A percentile compares a stretch with the other conserved stretches of the same genome.
phyloP scores from a whole-genome alignment of 2,329 filamentous ascomycete species.

The Sarocladium brachiariae region DNA sequence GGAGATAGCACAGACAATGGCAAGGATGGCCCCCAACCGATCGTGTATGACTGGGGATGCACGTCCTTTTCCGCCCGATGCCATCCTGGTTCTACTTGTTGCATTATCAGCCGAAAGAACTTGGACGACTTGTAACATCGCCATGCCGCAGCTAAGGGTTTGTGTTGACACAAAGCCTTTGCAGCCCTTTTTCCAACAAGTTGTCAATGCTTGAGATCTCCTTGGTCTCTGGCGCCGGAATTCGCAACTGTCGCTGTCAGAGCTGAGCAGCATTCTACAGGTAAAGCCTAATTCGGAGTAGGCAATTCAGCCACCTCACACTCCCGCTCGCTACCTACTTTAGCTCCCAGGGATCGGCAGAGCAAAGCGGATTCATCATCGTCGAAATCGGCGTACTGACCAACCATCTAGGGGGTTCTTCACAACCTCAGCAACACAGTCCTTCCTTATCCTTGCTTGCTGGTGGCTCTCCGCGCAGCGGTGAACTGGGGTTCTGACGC shows the following conservation, averaged over 20 bases:
- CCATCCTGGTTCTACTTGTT: too few species aligned
- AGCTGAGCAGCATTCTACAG: not conserved
- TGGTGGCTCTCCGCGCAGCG: slow-evolving; percentile 6
- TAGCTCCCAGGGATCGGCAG: slow-evolving; percentile 1
- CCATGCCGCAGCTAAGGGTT: not conserved
- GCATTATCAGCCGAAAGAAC: too few species aligned
- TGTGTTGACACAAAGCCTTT: too few species aligned
- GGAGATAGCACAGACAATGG: not conserved
- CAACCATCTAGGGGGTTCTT: too few species aligned
- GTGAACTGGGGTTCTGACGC: not conserved
- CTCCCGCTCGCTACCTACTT: not conserved
- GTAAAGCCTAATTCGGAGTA: slow-evolving; percentile 1
- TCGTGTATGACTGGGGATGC: not conserved
- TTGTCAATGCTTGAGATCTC: too few species aligned
- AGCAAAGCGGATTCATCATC: not conserved
- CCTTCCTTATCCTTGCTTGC: not conserved
- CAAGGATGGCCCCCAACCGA: not conserved
- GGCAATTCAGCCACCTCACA: not conserved
- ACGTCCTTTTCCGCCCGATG: not conserved
- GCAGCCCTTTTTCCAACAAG: too few species aligned
- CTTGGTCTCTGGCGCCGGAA: too few species aligned
- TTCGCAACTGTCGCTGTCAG: too few species aligned
- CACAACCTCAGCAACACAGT: too few species aligned
- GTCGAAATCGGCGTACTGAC: not conserved
- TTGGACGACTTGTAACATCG: not conserved